Evolutionary conservation across 768 basidiomycete genomes (phyloP), one percentile per base, ranked within the genome.

Genomic region (Leccinum arenicola): DNA sequence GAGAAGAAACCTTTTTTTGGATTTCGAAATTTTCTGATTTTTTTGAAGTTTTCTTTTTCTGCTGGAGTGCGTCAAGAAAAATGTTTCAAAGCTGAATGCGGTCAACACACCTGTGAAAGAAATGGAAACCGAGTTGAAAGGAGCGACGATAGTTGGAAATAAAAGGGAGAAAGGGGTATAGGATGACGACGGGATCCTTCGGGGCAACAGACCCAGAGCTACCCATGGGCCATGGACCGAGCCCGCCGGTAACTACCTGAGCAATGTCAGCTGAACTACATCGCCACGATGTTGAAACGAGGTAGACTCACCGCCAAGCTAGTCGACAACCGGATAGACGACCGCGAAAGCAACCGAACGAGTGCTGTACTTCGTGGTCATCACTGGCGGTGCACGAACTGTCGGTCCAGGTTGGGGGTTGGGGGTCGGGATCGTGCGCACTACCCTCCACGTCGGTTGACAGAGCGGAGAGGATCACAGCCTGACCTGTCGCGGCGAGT

Each of bases 161-260:
- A 6, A 50, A 54, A 45, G n/a, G 9, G 12, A 25, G 11, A 50
- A 59, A 48, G 9, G 61, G 61, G 59, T 61, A 61, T 61, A 63
- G 6, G 56, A 31, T 19, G 61, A 55, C 23, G 56, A 61, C 35
- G 50, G 31, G 53, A 38, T 14, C 40, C 38, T 36, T 38, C 17
- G 4, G 19, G n/a, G 15, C 17, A 52, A 54, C 38, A 15, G 8
- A 15, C 36, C 11, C 33, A 12, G 33, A n/a, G 31, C 19, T 45
- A 50, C 27, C 23, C 9, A 36, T 55, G 10, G 27, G 23, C 47
- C 47, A 36, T 23, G 27, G 27, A 29, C 27, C 27, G 0, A 0
- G 54, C 9, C 2, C 1, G 57, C 47, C 2, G 57, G 36, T 3
- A 33, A 60, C 17, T 47, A 7, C 47, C 35, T 15, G 51, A 12